These are phyloP conservation scores for Termitomyces sp. DNA, from an alignment of 768 basidiomycete species.

Conservation along the genomic window DNA sequence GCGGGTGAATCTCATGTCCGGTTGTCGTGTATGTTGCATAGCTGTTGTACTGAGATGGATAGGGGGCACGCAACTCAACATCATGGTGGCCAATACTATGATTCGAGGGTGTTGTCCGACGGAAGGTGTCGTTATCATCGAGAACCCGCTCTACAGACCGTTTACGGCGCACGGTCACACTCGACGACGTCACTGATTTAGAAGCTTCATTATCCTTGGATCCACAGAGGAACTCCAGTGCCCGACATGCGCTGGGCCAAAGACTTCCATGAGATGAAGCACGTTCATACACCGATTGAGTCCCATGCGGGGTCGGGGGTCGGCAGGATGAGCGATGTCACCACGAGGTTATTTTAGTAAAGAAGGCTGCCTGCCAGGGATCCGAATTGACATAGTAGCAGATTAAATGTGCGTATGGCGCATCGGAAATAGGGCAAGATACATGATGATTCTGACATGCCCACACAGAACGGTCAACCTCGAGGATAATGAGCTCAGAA, in stretches of 20 bases:
- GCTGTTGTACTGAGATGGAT: conserved; percentile 8
- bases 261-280: conserved; percentile 58
- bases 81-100: conserved; percentile 7
- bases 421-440: background rate
- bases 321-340: conserved; percentile 32
- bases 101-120: background rate
- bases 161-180: conserved; percentile 38
- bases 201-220: conserved; percentile 37
- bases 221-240: conserved; percentile 65
- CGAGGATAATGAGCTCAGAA: too few species aligned
- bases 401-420: background rate
- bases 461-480: background rate
- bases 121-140: conserved; percentile 22
- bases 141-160: conserved; percentile 52
- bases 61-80: conserved; percentile 15
- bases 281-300: conserved; percentile 63
- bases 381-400: background rate
- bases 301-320: conserved; percentile 65
- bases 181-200: conserved; percentile 16
- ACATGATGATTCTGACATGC: background rate
- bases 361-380: background rate
- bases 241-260: conserved; percentile 76
- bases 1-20: conserved; percentile 5
- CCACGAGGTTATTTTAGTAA: background rate
- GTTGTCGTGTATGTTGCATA: conserved; percentile 7